A percentile compares a stretch with the other conserved stretches of the same genome.
phyloP scores from a whole-genome alignment of 768 basidiomycete genomes.

The Chiua virens region DNA sequence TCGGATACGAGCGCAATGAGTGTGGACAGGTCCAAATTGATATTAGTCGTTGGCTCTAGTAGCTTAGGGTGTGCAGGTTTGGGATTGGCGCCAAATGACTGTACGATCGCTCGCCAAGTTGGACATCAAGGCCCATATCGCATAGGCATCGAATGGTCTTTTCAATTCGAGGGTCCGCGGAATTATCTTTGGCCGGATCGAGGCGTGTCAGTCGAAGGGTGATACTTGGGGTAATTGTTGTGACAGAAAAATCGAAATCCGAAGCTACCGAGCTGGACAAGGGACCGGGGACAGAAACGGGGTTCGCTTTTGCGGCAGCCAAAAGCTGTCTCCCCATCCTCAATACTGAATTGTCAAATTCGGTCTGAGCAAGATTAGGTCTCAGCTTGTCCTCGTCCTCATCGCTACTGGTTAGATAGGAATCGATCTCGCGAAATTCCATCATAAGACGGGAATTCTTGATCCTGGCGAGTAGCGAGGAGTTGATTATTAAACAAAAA shows the following conservation, averaged over 20 bases:
- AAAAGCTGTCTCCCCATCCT: conserved; percentile 69
- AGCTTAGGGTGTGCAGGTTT: background rate
- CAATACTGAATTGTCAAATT: conserved; percentile 73
- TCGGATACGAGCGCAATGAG: conserved; percentile 85
- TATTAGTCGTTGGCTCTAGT: conserved; percentile 50
- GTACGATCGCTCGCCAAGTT: conserved; percentile 57
- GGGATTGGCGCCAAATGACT: background rate
- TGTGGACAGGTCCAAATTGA: conserved; percentile 84
- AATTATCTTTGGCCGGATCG: conserved; percentile 38
- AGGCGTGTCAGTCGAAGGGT: conserved; percentile 73
- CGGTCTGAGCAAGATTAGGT: conserved; percentile 46
- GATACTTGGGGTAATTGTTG: conserved; percentile 41
- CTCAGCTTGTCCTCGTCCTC: conserved; percentile 44
- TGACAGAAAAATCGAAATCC: conserved; percentile 13
- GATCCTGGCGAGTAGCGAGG: conserved; percentile 47
- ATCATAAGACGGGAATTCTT: conserved; percentile 74
- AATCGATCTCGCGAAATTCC: conserved; percentile 85
- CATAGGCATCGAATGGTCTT: conserved; percentile 56
- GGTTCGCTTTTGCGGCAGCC: conserved; percentile 60
- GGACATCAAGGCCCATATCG: conserved; percentile 64
- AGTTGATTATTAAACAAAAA: background rate
- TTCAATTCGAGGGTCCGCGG: conserved; percentile 55
- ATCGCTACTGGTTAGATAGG: conserved; percentile 57
- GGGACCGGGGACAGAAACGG: conserved; percentile 32
- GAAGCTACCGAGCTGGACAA: conserved; percentile 1